Evolutionary conservation across 2,329 filamentous ascomycete genomes (phyloP).

Genomic region (Scedosporium boydii): DNA sequence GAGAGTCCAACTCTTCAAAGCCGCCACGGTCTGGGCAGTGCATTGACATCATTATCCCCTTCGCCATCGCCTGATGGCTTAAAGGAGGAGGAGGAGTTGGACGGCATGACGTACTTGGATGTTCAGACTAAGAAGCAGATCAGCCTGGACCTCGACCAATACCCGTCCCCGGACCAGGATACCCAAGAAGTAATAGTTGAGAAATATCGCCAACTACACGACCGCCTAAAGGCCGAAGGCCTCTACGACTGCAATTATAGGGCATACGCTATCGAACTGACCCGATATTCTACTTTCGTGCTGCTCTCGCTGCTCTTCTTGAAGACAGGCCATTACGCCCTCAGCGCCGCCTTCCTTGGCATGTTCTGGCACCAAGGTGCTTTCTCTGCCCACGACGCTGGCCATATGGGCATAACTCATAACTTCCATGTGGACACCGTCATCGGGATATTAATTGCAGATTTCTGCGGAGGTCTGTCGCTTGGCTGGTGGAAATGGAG

Average conservation of each 20-base stretch:
- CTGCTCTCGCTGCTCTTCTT: conserved; percentile 60
- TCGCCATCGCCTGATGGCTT: conserved; percentile 15
- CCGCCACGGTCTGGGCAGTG: neutral
- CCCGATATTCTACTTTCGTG: conserved; percentile 51
- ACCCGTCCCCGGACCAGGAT: conserved; percentile 63
- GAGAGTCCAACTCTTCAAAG: conserved; percentile 7
- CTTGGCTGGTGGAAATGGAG: conserved; percentile 96
- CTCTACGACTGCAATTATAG: conserved; percentile 79
- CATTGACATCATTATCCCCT: conserved; percentile 16
- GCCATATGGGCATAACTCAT: conserved; percentile 96
- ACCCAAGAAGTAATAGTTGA: conserved; percentile 68
- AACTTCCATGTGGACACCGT: conserved; percentile 72
- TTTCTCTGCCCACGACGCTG: conserved; percentile 89
- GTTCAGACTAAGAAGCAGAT: conserved; percentile 66
- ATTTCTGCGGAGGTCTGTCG: conserved; percentile 82
- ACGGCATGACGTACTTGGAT: conserved; percentile 60
- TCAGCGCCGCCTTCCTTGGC: conserved; percentile 67
- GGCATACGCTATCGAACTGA: conserved; percentile 65
- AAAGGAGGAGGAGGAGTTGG: conserved; percentile 30
- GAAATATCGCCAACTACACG: conserved; percentile 73
- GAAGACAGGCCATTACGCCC: conserved; percentile 53
- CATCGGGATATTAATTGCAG: conserved; percentile 83
- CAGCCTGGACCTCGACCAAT: conserved; percentile 63
- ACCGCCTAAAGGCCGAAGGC: conserved; percentile 61
- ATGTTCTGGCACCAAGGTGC: conserved; percentile 89